phyloP scores from a whole-genome alignment of 371 early-diverging fungal species.

The Mucor sp. region DNA sequence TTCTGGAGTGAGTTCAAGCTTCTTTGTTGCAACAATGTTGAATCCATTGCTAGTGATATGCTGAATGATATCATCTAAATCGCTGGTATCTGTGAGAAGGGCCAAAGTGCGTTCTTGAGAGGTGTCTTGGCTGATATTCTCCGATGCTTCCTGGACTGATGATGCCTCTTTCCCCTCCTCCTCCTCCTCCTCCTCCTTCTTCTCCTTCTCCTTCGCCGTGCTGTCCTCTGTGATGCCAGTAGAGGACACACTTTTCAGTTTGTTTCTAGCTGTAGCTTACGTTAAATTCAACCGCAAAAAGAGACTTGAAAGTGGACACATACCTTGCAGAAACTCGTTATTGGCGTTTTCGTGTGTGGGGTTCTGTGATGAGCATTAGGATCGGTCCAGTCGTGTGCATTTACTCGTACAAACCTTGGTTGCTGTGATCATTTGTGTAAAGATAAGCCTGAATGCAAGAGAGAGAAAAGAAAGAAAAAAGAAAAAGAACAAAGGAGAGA shows the following conservation, averaged over 20 bases:
- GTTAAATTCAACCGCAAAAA: neutral
- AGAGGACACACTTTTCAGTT: neutral
- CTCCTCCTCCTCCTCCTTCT: no score
- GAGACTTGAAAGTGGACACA: neutral
- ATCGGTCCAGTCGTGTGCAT: no score
- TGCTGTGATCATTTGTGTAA: neutral
- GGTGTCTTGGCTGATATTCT: neutral
- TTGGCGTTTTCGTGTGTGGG: neutral
- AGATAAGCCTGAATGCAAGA: neutral
- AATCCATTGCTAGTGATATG: slow-evolving; percentile 5
- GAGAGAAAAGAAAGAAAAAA: neutral
- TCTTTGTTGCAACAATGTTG: neutral
- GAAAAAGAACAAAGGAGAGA: neutral
- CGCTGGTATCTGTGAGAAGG: neutral
- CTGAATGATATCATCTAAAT: neutral
- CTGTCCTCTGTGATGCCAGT: neutral
- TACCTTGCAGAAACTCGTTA: neutral
- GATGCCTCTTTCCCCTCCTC: neutral
- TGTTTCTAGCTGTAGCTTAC: neutral
- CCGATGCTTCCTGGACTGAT: neutral
- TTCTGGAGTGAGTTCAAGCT: neutral
- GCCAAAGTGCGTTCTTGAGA: slow-evolving; percentile 12
- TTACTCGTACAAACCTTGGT: neutral
- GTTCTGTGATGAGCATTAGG: neutral
- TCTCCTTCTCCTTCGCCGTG: no score